Evolutionary conservation across 2,329 filamentous ascomycete genomes (phyloP).

Genomic region (Aureobasidium sp.): DNA sequence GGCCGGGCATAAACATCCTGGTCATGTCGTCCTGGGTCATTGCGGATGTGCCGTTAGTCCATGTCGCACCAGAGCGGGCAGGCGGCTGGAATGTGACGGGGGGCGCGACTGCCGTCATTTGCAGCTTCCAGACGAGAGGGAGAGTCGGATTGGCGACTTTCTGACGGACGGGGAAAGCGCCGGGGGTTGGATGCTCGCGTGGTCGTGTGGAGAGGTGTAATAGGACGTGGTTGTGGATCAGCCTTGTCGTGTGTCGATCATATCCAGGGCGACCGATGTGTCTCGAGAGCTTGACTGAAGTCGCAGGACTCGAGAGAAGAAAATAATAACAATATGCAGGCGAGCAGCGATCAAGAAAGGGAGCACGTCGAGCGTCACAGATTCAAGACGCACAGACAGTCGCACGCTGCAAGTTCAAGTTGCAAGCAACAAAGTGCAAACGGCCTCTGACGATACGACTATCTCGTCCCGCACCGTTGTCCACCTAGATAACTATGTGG

Average conservation of each 20-base stretch:
- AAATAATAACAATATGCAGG: slow-evolving; percentile 9
- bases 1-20: slow-evolving; percentile 61
- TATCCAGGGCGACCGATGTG: slow-evolving; percentile 5
- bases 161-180: slow-evolving; percentile 1
- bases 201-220: slow-evolving; percentile 2
- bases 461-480: not conserved
- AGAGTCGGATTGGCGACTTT: slow-evolving; percentile 15
- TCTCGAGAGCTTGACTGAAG: not conserved
- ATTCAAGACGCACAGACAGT: slow-evolving; percentile 5
- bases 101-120: slow-evolving; percentile 62
- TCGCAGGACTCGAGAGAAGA: not conserved
- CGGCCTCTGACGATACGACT: not conserved
- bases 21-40: slow-evolving; percentile 79
- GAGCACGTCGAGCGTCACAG: slow-evolving; percentile 14
- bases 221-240: slow-evolving; percentile 1
- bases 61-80: slow-evolving; percentile 55
- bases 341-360: slow-evolving; percentile 11
- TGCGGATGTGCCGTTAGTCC: slow-evolving; percentile 55
- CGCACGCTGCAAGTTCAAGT: not conserved
- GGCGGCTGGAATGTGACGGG: slow-evolving; percentile 57
- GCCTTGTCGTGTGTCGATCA: slow-evolving; percentile 10
- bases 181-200: slow-evolving; percentile 17
- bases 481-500: not conserved
- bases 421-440: not conserved
- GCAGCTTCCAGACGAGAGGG: slow-evolving; percentile 19